Evolutionary conservation across 148 eudicot species (phyloP), one percentile per base, ranked within the genome.

Genomic region (Polygonum maritimum): DNA sequence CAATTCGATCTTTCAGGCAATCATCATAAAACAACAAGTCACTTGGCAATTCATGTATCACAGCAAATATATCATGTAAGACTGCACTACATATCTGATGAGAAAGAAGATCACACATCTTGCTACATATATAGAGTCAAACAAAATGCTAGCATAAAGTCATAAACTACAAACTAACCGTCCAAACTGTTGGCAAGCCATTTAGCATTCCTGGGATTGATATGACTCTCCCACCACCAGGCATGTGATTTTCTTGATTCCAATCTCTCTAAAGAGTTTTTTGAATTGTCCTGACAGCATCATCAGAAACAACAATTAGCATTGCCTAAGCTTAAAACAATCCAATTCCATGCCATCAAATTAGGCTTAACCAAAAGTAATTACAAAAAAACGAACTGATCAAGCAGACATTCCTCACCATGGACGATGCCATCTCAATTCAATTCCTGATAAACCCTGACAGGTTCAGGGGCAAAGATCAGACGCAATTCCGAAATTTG

Each of bases 181-280:
- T 91, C 88, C 35, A 91, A 81, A 86, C 87, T 89, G 75, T 87
- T 94, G 19, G 89, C 77, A 48, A 91, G 92, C 97, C 98, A 94
- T 83, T 85, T 94, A 2, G 87, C 67, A 79, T 88, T 91, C 80
- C 87, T 89, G 74, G 91, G 85, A 82, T 91, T 88, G 79, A 87
- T 69, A 78, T 88, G 93, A 79, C 90, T 91, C 79, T 94, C 98
- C 91, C 90, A 91, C 97, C 90, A 91, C 94, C 94, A 89, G 60
- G 92, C 88, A 79, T 84, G 88, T 44, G 94, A 86, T 75, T 86
- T 88, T 60, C 79, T 82, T 47, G 87, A 79, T 55, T 86, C 84
- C 48, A 70, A 35, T 81, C 85, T 87, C 79, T 77, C 85, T 78
- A 85, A 47, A 74, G 33, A 39, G 31, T 54, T 74, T 22, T 47